Evolutionary conservation across 2,329 filamentous ascomycete genomes (phyloP).

Genomic region (Elsinoe fawcettii): DNA sequence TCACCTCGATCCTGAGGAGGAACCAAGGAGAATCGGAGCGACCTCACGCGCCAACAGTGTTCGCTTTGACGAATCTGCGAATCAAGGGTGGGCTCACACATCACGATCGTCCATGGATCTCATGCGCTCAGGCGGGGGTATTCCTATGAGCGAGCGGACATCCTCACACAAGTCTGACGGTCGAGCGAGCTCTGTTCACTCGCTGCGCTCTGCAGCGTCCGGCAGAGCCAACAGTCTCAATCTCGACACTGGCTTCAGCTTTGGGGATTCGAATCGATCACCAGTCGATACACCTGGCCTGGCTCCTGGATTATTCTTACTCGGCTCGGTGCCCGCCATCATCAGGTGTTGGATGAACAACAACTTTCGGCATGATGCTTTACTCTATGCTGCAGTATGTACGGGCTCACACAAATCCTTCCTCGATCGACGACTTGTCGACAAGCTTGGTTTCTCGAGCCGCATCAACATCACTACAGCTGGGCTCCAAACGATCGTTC

Average conservation of each 20-base stretch:
- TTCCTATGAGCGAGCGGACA: slow-evolving; percentile 80
- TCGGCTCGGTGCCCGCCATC: slow-evolving; percentile 86
- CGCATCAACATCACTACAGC: slow-evolving; percentile 31
- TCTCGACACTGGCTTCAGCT: slow-evolving; percentile 65
- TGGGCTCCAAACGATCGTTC: slow-evolving; percentile 62
- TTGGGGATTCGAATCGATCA: slow-evolving; percentile 57
- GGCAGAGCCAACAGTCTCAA: slow-evolving; percentile 83
- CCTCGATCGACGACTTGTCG: slow-evolving; percentile 67
- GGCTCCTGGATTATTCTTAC: slow-evolving; percentile 73
- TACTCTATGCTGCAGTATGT: slow-evolving; percentile 87
- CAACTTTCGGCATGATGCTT: slow-evolving; percentile 78
- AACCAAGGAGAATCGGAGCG: slow-evolving; percentile 73
- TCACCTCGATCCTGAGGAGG: slow-evolving; percentile 79
- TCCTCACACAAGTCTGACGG: slow-evolving; percentile 95
- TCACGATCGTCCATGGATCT: slow-evolving; percentile 79
- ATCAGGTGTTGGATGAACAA: slow-evolving; percentile 92
- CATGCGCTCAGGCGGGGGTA: slow-evolving; percentile 68
- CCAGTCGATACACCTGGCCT: slow-evolving; percentile 65
- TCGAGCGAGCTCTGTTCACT: slow-evolving; percentile 79
- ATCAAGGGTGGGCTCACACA: slow-evolving; percentile 80
- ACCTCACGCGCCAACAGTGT: slow-evolving; percentile 94
- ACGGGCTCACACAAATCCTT: slow-evolving; percentile 83
- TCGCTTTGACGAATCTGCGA: slow-evolving; percentile 90
- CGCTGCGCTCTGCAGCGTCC: slow-evolving; percentile 66
- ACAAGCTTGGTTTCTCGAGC: slow-evolving; percentile 63